Base-by-base conservation (phyloP, 1,284 basidiomycete species). In the Leccinum variabile region DNA sequence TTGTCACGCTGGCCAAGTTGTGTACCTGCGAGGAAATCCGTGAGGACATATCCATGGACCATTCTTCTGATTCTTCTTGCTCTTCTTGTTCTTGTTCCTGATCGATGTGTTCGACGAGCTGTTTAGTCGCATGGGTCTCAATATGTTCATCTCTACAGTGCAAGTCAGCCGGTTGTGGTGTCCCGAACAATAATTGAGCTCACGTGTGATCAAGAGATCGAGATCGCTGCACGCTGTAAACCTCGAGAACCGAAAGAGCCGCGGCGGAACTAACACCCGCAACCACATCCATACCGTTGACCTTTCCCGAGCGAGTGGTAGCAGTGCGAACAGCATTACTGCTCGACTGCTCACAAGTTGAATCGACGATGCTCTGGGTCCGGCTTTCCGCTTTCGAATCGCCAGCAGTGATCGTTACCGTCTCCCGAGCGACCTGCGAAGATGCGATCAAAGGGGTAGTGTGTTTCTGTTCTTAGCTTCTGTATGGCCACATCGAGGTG, bases 121-220 rank as follows among this genome's bases (percentile, higher is more conserved):
- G 57, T 22, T 58, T 37, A n/a, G 22, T 37, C 16, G 33, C 30
- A 33, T 14, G n/a, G 9, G 14, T 39, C 9, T 11, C 22, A 28
- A 35, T 7, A 53, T 14, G 18, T n/a, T 66, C 32, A 10, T 44
- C 5, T 37, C 66, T 67, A 32, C 3, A 54, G 3, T 35, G 18
- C 2, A 39, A 8, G 18, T 56, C 22, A 56, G 56, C 11, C n/a
- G 18, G 11, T 25, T 11, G 22, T 50, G 32, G 18, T 14, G 8
- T 32, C 18, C 25, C 8, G 25, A 55, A 55, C 25, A 33, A 13
- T 1, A 6, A 18, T 13, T 18, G 2, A 46, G 22, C 66, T 9
- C 25, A 68, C 63, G 5, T 32, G 1, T 59, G 25, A 9, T 55
- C 41, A 22, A 50, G 28, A 9, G 32, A 18, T 37, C 18, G 44